Conservation (phyloP, 192 early-diverging fungal species). For the Backusella westeae region DNA sequence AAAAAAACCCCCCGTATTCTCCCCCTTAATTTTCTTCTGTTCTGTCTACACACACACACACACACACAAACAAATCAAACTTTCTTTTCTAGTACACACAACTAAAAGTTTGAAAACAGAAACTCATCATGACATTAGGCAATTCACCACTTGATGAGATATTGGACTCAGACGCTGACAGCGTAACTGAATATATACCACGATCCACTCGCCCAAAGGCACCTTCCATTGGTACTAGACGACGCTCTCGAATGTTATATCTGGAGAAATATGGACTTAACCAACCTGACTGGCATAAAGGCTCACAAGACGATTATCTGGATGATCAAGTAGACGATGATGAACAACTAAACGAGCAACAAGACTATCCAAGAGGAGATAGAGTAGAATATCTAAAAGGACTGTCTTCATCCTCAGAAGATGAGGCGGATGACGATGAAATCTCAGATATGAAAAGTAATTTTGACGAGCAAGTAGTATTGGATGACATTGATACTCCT, state of each 20-base stretch:
- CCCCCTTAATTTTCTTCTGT: neutral
- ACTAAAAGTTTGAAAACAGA: no score
- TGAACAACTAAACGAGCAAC: neutral
- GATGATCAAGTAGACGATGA: neutral
- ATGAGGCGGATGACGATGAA: neutral
- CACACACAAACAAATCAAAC: neutral
- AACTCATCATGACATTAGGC: conserved; percentile 3
- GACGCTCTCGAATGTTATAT: conserved; percentile 26
- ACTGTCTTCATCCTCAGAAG: neutral
- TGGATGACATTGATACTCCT: neutral
- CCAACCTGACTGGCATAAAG: conserved; percentile 19
- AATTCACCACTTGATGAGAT: neutral
- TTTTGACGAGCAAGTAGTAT: neutral
- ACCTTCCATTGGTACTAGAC: neutral
- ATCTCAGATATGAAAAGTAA: neutral
- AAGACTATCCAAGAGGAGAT: neutral
- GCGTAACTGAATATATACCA: neutral
- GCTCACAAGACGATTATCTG: neutral
- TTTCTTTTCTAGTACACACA: neutral
- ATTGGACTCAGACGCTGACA: neutral
- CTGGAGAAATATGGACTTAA: conserved; percentile 28
- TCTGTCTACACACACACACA: neutral
- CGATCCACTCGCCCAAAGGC: neutral
- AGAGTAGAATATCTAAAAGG: neutral
- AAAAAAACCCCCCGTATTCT: neutral